phyloP scores from a whole-genome alignment of 2,329 filamentous ascomycete species.

The Botrytis elliptica region DNA sequence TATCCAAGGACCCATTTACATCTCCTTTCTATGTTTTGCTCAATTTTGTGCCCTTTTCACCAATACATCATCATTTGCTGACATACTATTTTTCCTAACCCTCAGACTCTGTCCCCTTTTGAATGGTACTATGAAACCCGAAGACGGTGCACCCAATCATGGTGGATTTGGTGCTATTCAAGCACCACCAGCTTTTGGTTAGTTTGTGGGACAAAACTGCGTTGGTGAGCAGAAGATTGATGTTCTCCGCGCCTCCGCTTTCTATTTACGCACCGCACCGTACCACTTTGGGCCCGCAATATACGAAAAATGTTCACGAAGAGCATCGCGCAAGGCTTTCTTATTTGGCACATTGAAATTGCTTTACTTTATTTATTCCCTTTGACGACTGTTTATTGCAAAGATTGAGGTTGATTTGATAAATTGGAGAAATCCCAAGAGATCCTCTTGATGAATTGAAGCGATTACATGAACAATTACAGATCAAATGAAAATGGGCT shows the following conservation, averaged over 20 bases:
- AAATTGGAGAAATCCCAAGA: neutral
- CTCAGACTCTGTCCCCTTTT: constrained; percentile 77
- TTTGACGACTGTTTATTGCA: too few species aligned
- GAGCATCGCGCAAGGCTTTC: neutral
- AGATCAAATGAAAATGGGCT: neutral
- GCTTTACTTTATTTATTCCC: neutral
- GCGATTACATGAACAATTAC: neutral
- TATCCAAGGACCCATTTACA: neutral
- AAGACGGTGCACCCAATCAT: constrained; percentile 55
- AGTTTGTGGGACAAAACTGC: neutral
- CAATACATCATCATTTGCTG: constrained; percentile 11
- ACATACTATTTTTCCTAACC: constrained; percentile 6
- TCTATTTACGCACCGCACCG: neutral
- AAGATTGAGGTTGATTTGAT: neutral
- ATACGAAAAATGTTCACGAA: neutral
- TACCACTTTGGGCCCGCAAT: constrained; percentile 13
- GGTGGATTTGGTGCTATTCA: constrained; percentile 53
- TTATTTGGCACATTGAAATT: neutral
- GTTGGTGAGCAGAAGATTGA: neutral
- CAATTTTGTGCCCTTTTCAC: neutral
- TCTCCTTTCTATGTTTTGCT: constrained; percentile 1
- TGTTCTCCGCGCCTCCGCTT: constrained; percentile 17
- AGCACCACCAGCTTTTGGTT: constrained; percentile 13
- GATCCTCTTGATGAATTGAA: too few species aligned
- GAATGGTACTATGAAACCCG: constrained; percentile 73